Percentiles rank a stretch among this genome's conserved stretches.
These are phyloP conservation scores for Wickerhamomyces pijperi DNA, from an alignment of 805 yeast species.

Conservation along the genomic window DNA sequence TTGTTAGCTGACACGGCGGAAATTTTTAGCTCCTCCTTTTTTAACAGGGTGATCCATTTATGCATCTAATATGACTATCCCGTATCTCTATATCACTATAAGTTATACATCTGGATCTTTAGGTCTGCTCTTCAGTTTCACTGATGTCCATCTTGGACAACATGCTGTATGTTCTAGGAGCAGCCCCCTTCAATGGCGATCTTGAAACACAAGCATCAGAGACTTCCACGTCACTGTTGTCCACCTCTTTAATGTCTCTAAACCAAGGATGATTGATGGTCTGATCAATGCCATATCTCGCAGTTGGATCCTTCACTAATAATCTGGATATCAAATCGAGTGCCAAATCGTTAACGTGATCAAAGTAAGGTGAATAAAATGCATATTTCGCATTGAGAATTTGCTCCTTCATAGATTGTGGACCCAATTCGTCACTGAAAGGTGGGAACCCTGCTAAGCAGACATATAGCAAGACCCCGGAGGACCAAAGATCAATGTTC, in stretches of 20 bases:
- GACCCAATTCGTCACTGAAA: constrained; percentile 71
- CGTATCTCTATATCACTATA: too few relatives aligned
- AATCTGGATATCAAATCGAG: constrained; percentile 55
- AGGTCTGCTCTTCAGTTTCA: too few relatives aligned
- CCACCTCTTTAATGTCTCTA: constrained; percentile 7
- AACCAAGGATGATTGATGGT: constrained; percentile 89
- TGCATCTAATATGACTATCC: too few relatives aligned
- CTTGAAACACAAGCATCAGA: constrained; percentile 12
- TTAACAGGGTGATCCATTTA: too few relatives aligned
- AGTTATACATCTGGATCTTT: too few relatives aligned
- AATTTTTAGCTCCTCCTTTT: too few relatives aligned
- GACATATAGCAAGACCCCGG: constrained; percentile 68
- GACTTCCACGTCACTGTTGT: background rate
- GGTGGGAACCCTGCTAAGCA: constrained; percentile 83
- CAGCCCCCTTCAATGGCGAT: constrained; percentile 18
- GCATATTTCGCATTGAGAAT: constrained; percentile 57
- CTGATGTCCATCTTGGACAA: constrained; percentile 18
- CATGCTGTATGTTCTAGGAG: constrained; percentile 28
- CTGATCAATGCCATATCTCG: constrained; percentile 74
- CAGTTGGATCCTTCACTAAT: constrained; percentile 51
- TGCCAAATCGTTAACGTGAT: constrained; percentile 51
- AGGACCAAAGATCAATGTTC: constrained; percentile 73
- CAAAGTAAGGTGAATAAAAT: constrained; percentile 75
- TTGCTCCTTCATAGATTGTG: constrained; percentile 70
- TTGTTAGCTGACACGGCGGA: too few relatives aligned